Evolutionary conservation across 2,329 filamentous ascomycete species (phyloP).

Genomic region (Aureobasidium mangrovei): DNA sequence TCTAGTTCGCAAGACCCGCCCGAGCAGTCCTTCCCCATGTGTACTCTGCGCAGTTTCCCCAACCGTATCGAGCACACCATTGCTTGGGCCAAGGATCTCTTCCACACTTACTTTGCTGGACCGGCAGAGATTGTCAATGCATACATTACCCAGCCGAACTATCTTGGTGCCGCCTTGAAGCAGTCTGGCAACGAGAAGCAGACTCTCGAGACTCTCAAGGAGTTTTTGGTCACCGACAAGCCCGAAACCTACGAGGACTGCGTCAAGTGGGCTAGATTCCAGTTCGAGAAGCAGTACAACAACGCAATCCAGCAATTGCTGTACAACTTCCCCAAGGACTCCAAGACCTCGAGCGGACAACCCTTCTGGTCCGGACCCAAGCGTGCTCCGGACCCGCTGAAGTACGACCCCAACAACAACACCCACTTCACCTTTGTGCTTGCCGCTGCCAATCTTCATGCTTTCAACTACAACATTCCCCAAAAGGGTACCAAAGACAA

Average conservation of each 20-base stretch:
- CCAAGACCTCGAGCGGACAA: constrained; percentile 75
- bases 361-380: constrained; percentile 98
- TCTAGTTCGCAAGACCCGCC: constrained; percentile 94
- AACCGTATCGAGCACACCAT: constrained; percentile 99
- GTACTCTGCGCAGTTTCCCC: constrained; percentile 91
- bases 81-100: constrained; percentile 92
- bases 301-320: constrained; percentile 92
- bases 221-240: constrained; percentile 86
- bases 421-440: constrained; percentile 85
- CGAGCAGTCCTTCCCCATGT: constrained; percentile 99
- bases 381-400: constrained; percentile 83
- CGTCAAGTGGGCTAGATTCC: constrained; percentile 84
- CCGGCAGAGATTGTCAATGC: constrained; percentile 90
- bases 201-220: constrained; percentile 79
- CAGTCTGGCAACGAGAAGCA: constrained; percentile 93
- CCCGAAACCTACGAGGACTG: constrained; percentile 92
- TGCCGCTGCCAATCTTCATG: constrained; percentile 82
- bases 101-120: constrained; percentile 88
- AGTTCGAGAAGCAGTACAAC: constrained; percentile 96
- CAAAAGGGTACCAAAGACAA: constrained; percentile 60
- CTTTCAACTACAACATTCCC: constrained; percentile 97
- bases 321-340: constrained; percentile 95
- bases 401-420: constrained; percentile 75
- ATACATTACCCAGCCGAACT: constrained; percentile 80
- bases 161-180: constrained; percentile 77